Conservation (phyloP, 495 filamentous ascomycete genomes). For the Friedmanniomyces simplex region DNA sequence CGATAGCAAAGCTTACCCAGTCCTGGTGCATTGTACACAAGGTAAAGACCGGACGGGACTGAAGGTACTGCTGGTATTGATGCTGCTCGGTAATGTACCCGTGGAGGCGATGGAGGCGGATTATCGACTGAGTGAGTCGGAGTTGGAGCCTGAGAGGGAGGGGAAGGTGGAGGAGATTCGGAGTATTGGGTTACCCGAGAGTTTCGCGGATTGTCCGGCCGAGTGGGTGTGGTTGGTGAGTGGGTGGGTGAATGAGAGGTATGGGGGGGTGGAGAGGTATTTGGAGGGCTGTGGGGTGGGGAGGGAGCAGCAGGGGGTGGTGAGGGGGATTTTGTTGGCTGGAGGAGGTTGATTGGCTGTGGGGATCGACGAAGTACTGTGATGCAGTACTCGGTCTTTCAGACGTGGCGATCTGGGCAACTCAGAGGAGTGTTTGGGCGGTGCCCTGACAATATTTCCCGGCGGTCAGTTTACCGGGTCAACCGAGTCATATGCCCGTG, state of each 20-base stretch:
- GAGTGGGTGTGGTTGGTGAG: constrained; percentile 44
- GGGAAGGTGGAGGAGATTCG: constrained; percentile 56
- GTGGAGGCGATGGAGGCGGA: constrained; percentile 50
- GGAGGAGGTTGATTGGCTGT: neutral
- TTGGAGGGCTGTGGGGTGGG: constrained; percentile 48
- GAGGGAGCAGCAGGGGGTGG: constrained; percentile 19
- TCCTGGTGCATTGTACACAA: constrained; percentile 73
- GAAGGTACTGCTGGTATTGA: constrained; percentile 50
- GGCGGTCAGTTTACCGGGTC: too few relatives aligned
- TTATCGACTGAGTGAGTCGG: constrained; percentile 51
- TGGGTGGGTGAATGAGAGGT: constrained; percentile 41
- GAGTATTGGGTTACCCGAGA: constrained; percentile 54
- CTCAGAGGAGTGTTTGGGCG: too few relatives aligned
- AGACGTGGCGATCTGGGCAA: too few relatives aligned
- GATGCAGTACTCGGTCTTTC: too few relatives aligned
- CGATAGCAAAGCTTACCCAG: constrained; percentile 39
- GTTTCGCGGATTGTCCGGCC: constrained; percentile 53
- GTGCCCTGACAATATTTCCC: too few relatives aligned
- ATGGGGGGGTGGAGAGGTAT: constrained; percentile 55
- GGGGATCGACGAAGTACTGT: neutral
- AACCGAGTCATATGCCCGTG: too few relatives aligned
- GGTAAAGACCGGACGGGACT: constrained; percentile 82
- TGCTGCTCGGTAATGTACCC: constrained; percentile 45
- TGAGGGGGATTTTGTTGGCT: constrained; percentile 18
- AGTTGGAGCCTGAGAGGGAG: constrained; percentile 50